These are phyloP conservation scores for Dictyostelium capitatum DNA, from an alignment of 78 protist species.

Conservation along the genomic window DNA sequence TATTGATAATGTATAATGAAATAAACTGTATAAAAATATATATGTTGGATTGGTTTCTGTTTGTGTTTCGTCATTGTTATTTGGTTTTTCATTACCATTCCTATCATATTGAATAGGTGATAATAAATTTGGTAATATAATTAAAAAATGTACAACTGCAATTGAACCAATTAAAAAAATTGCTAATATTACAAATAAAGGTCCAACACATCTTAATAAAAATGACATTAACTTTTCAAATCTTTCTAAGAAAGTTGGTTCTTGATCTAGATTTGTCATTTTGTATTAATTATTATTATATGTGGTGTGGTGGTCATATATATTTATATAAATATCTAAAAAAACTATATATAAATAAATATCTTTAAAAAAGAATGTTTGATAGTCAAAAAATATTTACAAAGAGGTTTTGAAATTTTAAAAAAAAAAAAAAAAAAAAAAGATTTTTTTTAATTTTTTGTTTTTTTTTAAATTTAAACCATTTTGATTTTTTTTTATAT, in stretches of 20 bases:
- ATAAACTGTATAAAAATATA: constrained; percentile 7
- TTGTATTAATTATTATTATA: background rate
- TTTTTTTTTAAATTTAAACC: no score
- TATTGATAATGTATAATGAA: constrained; percentile 48
- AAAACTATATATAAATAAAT: no score
- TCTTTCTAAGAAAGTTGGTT: background rate
- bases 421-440: background rate
- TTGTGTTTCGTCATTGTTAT: background rate
- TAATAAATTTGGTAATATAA: constrained; percentile 30
- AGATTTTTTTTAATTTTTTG: background rate
- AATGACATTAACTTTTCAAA: constrained; percentile 1
- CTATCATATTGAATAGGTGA: background rate
- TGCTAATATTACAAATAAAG: constrained; percentile 55
- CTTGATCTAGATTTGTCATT: background rate
- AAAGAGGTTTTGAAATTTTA: background rate
- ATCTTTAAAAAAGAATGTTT: background rate
- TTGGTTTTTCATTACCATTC: background rate
- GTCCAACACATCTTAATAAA: constrained; percentile 41
- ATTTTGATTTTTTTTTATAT: background rate
- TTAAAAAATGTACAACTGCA: constrained; percentile 46
- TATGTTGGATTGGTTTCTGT: background rate
- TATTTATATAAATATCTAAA: background rate
- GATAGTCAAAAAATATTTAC: background rate
- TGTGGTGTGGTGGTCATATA: background rate
- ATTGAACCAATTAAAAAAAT: constrained; percentile 3